A percentile compares a stretch with the other conserved stretches of the same genome.
phyloP scores from a whole-genome alignment of 2,329 filamentous ascomycete species.

The Sarocladiaceae sp. region DNA sequence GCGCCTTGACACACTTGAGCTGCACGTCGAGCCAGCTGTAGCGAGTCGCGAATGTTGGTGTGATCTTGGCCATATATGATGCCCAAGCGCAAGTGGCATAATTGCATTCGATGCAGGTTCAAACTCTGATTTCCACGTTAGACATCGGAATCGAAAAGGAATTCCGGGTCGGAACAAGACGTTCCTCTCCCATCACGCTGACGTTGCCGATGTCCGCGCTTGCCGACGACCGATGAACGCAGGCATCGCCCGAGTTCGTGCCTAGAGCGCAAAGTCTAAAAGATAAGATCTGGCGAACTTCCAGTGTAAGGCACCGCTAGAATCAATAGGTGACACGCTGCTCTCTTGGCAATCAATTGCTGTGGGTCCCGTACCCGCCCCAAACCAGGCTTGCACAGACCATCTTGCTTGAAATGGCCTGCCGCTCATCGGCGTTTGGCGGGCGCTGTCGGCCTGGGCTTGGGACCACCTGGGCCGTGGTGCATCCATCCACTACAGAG shows the following conservation, averaged over 20 bases:
- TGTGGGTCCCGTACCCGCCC: background rate
- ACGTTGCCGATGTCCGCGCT: background rate
- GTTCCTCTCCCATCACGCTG: background rate
- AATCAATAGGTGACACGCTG: background rate
- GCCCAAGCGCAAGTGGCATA: conserved; percentile 4
- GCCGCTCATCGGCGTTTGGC: conserved; percentile 1
- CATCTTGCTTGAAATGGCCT: background rate
- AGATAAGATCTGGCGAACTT: too few relatives aligned
- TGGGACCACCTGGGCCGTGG: background rate
- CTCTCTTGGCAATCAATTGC: conserved; percentile 2
- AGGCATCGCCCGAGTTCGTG: background rate
- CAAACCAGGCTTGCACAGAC: background rate
- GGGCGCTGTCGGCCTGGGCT: conserved; percentile 1
- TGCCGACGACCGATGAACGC: background rate
- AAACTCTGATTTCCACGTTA: too few relatives aligned
- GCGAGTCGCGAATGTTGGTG: background rate
- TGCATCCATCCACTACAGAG: background rate
- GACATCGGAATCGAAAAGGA: background rate
- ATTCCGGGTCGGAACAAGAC: too few relatives aligned
- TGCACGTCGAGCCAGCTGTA: background rate
- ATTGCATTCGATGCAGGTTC: too few relatives aligned
- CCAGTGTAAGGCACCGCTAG: too few relatives aligned
- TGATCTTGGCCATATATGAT: background rate
- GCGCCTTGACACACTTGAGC: conserved; percentile 1
- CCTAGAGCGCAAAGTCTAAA: background rate